Conservation (phyloP, 1,139 yeast species). For the Scheffersomyces illinoinensis region DNA sequence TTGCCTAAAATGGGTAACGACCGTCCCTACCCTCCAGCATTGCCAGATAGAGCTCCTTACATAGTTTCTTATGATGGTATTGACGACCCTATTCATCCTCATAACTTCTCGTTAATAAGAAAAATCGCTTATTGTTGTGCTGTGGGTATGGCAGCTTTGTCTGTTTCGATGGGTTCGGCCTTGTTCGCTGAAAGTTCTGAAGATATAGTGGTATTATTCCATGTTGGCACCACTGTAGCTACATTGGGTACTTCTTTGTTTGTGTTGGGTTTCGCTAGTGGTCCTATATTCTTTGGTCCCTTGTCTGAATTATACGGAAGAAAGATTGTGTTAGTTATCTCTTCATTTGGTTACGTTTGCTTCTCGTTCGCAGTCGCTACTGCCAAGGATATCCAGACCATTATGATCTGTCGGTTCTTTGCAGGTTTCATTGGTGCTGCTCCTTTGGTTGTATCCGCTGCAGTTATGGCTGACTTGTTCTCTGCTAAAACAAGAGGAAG, state of each 20-base stretch:
- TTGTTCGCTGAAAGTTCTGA: conserved; percentile 55
- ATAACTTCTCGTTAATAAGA: conserved; percentile 51
- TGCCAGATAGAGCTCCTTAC: conserved; percentile 52
- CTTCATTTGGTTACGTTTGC: conserved; percentile 55
- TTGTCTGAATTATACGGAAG: conserved; percentile 76
- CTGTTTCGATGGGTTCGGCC: conserved; percentile 64
- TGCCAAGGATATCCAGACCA: conserved; percentile 70
- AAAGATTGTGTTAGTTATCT: conserved; percentile 52
- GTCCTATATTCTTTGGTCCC: conserved; percentile 84
- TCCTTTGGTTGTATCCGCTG: conserved; percentile 81
- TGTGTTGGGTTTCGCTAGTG: conserved; percentile 80
- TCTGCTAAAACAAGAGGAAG: conserved; percentile 62
- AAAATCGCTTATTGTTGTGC: conserved; percentile 26
- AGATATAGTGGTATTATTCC: conserved; percentile 42
- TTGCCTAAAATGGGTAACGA: conserved; percentile 57
- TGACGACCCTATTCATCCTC: conserved; percentile 62
- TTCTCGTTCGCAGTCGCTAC: conserved; percentile 75
- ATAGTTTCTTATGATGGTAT: conserved; percentile 63
- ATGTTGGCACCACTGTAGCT: conserved; percentile 56
- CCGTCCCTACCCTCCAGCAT: conserved; percentile 51
- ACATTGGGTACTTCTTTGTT: conserved; percentile 69
- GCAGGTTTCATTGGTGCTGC: conserved; percentile 79
- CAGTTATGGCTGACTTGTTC: conserved; percentile 77
- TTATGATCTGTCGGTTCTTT: conserved; percentile 72
- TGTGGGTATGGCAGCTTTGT: conserved; percentile 29